Base-by-base conservation (phyloP, 1,284 basidiomycete species). In the Takashimella tepidaria region DNA sequence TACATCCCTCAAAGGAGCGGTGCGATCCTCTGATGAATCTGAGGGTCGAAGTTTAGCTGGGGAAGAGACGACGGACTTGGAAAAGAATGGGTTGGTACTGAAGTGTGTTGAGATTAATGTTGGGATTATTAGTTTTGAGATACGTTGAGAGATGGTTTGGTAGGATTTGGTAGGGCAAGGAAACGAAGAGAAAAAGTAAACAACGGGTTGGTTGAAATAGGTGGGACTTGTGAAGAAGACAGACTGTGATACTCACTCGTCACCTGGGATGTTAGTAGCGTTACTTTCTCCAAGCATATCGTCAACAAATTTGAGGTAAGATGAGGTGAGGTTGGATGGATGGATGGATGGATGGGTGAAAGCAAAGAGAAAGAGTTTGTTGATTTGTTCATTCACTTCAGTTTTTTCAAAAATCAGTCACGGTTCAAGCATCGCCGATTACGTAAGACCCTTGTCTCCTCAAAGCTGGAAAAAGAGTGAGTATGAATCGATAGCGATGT, bases 21-120 rank as follows among this genome's bases (percentile, higher is more conserved):
- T 58, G 12, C 52, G 53, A 26, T 65, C 62, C 22, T 68, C 60
- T 11, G 20, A 37, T 3, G 41, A 40, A n/a, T 45, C 46, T 12
- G 26, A 43, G 22, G 20, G 42, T 22, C 45, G 41, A 23, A 22
- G 47, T 44, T 52, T 54, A 20, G 22, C 31, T 25, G 56, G 59
- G 3, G 58, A 54, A 3, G 57, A 40, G n/a, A 51, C 47, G 5
- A 45, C 55, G 12, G 54, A 37, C 41, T 61, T 62, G 16, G 57
- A 41, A 25, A 69, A 54, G 54, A 70, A 69, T 0, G 69, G 69
- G 49, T 70, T 70, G 23, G 67, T 55, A 16, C 67, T 69, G 55
- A 16, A 16, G 25, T 13, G 24, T 26, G n/a, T 44, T 31, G n/a
- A n/a, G n/a, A n/a, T n/a, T n/a, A n/a, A n/a, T n/a, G n/a, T n/a